Evolutionary conservation across 176 grass and related monocot genomes (phyloP), one percentile per base, ranked within the genome.

Genomic region (Raddia guianensis): DNA sequence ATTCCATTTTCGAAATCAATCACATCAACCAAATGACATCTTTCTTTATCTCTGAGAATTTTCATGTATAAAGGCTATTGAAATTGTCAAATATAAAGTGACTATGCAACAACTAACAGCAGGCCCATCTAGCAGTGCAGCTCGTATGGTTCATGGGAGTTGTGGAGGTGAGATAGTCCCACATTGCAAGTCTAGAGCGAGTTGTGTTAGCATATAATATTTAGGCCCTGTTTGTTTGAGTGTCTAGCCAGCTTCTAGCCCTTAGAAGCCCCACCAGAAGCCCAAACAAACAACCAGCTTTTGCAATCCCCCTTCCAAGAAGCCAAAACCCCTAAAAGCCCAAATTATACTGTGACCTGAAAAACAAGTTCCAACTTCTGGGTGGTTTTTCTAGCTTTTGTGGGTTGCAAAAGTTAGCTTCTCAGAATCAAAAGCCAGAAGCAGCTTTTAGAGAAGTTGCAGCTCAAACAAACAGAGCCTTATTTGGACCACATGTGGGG

Each of bases 1-100:
- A 54, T 77, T 59, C 21, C 13, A 60, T 16, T 70, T 70, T 77
- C 44, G 32, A 12, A 74, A 74, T 57, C 16, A 51, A 80, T 18
- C 49, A 73, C 18, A 59, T 68, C 60, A 61, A 18, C 67, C 9
- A 40, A 8, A n/a, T 49, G 18, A 67, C 6, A 80, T 68, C 52
- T 18, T 79, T 72, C 35, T 56, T 63, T 73, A 73, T 58, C 40
- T 65, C 20, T 66, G 63, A 73, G 76, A 73, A 5, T 21, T 72
- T 79, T 58, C 47, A 13, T 21, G 58, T 37, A 66, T 12, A 45
- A 74, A 50, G 12, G 9, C 15, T 66, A 80, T 18, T 65, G 35
- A 73, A 4, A 20, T 66, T 74, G 12, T 65, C n/a, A 73, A 4
- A 72, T 63, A 72, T 20, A 72, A 14, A 83, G 9, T 19, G 16